A percentile compares a stretch with the other conserved stretches of the same genome.
These are phyloP conservation scores for Arthrinium phaeospermum DNA, from an alignment of 2,329 filamentous ascomycete species.

Conservation along the genomic window DNA sequence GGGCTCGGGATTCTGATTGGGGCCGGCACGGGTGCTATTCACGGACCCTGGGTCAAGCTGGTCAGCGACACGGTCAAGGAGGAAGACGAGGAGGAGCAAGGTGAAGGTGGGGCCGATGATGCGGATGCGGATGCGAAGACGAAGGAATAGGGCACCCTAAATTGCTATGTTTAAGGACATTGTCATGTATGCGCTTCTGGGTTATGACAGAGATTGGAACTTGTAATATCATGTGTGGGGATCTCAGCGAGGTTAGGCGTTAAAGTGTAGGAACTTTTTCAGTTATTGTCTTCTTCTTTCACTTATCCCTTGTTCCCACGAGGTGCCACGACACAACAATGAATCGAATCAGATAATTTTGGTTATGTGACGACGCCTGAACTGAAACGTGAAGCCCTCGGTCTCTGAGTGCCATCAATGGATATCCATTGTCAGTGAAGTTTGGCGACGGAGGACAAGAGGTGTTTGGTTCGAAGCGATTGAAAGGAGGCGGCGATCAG, in stretches of 20 bases:
- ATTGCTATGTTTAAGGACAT: not conserved
- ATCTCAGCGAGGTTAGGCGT: not conserved
- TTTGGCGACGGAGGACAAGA: no score
- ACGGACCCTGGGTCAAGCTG: slow-evolving; percentile 42
- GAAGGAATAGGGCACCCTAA: not conserved
- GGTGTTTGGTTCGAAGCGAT: no score
- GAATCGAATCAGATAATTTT: not conserved
- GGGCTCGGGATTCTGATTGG: slow-evolving; percentile 39
- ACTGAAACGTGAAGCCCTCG: not conserved
- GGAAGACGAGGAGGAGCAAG: slow-evolving; percentile 22
- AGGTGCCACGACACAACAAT: not conserved
- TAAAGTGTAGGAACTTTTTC: not conserved
- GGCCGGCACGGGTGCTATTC: slow-evolving; percentile 39
- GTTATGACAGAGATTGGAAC: not conserved
- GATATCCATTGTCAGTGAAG: no score
- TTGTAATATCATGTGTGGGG: not conserved
- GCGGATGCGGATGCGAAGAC: not conserved
- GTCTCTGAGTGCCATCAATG: no score
- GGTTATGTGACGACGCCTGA: not conserved
- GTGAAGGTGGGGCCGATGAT: not conserved
- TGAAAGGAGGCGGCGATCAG: no score
- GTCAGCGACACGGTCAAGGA: slow-evolving; percentile 31
- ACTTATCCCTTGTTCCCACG: not conserved
- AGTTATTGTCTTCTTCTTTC: not conserved
- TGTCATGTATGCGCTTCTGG: not conserved